Evolutionary conservation across 805 yeast species (phyloP).

Genomic region (Metschnikowia baotianmanensis): DNA sequence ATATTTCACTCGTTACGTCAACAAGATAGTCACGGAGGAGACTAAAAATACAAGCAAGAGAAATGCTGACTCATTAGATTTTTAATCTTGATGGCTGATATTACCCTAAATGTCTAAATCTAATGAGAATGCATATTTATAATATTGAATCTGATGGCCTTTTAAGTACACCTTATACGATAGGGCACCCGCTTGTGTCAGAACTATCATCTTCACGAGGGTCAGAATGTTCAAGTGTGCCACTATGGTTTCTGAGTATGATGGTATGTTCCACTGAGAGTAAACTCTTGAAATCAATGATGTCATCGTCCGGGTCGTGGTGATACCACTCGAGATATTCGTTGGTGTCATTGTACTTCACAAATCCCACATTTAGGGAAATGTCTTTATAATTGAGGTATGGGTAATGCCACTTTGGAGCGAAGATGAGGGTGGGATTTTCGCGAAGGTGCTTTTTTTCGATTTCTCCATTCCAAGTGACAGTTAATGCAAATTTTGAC

Average conservation of each 20-base stretch:
- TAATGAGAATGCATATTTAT: not conserved
- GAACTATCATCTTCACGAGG: conserved; percentile 6
- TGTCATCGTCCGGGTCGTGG: conserved; percentile 24
- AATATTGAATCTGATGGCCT: not conserved
- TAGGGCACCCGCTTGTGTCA: conserved; percentile 4
- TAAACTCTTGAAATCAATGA: conserved; percentile 9
- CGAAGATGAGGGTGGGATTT: conserved; percentile 56
- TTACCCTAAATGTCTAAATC: not conserved
- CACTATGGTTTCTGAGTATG: conserved; percentile 38
- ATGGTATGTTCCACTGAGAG: conserved; percentile 27
- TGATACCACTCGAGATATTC: conserved; percentile 76
- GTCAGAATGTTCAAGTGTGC: conserved; percentile 27
- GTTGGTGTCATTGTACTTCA: conserved; percentile 47
- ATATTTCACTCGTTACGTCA: conserved; percentile 62
- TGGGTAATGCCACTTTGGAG: conserved; percentile 74
- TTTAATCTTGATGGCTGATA: conserved; percentile 13
- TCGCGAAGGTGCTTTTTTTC: not conserved
- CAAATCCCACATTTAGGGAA: conserved; percentile 53
- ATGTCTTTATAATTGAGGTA: conserved; percentile 46
- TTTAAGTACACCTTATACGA: not conserved
- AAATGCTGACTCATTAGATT: conserved; percentile 31
- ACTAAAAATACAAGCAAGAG: conserved; percentile 29
- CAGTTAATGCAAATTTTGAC: conserved; percentile 46
- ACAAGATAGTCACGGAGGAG: conserved; percentile 55
- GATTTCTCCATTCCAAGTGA: conserved; percentile 26